phyloP scores from a whole-genome alignment of 2,329 filamentous ascomycete species.

The Xylaria digitata region DNA sequence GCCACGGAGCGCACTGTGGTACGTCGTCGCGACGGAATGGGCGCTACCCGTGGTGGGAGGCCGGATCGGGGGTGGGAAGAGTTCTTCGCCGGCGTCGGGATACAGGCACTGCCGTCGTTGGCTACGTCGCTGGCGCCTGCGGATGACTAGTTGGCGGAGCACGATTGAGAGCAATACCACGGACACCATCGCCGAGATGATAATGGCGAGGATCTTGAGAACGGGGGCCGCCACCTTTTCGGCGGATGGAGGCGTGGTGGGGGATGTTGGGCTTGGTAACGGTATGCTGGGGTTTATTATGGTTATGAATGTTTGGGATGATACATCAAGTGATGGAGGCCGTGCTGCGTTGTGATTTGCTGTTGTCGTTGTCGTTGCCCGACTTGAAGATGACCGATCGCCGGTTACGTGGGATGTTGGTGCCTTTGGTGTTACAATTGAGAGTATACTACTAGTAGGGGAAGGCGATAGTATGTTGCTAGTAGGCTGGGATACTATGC shows the following conservation, averaged over 20 bases:
- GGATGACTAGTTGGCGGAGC: constrained; percentile 31
- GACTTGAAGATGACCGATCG: not conserved
- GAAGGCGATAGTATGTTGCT: not conserved
- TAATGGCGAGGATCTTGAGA: constrained; percentile 35
- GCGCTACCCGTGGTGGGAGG: not conserved
- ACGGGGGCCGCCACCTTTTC: constrained; percentile 24
- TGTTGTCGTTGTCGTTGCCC: not conserved
- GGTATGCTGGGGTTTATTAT: not conserved
- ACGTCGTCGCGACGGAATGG: constrained; percentile 31
- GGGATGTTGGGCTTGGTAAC: constrained; percentile 1
- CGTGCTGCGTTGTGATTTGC: not conserved
- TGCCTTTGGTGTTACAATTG: not conserved
- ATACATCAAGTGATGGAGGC: not conserved
- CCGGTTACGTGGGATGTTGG: not conserved
- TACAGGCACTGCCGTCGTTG: not conserved
- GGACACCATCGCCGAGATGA: constrained; percentile 29
- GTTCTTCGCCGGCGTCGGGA: not conserved
- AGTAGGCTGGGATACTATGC: not conserved
- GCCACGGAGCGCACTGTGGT: constrained; percentile 37
- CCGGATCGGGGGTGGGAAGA: not conserved
- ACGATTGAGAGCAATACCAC: constrained; percentile 31
- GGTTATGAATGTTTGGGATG: not conserved
- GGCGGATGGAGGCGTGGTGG: not conserved
- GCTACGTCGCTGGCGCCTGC: constrained; percentile 16
- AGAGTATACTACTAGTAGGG: not conserved